phyloP scores from a whole-genome alignment of 345 rosid genomes.

The Salix udensis region DNA sequence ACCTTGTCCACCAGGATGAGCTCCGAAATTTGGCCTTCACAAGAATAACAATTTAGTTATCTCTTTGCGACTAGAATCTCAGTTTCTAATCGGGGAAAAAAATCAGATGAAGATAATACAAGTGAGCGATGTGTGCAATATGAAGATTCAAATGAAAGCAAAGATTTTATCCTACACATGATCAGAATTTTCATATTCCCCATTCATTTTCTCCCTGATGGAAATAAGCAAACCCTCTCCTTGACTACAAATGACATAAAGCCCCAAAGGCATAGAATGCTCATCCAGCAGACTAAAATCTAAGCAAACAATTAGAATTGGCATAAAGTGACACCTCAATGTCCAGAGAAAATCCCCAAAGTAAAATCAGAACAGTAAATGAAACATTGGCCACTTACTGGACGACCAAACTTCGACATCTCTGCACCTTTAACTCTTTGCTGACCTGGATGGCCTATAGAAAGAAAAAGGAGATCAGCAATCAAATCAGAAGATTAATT shows the following conservation, averaged over 20 bases:
- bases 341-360: not conserved
- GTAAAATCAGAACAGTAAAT: not conserved
- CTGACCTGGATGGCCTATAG: conserved; percentile 71
- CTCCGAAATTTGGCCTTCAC: conserved; percentile 82
- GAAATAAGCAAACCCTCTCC: not conserved
- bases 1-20: conserved; percentile 83
- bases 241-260: not conserved
- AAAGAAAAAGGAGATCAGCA: conserved; percentile 4
- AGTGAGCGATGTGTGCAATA: not conserved
- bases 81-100: not conserved
- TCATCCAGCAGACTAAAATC: not conserved
- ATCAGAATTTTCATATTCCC: not conserved
- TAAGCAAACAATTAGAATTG: not conserved
- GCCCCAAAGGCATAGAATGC: not conserved
- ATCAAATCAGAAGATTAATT: not conserved
- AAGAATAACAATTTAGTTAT: not conserved
- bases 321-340: not conserved
- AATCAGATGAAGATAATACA: not conserved
- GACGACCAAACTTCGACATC: conserved; percentile 64
- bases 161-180: not conserved
- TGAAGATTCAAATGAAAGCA: not conserved
- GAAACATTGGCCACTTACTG: conserved; percentile 41
- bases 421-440: conserved; percentile 61
- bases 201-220: not conserved
- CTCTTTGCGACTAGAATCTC: not conserved